Evolutionary conservation across 768 basidiomycete genomes (phyloP).

Genomic region (Kwoniella newhampshirensis): DNA sequence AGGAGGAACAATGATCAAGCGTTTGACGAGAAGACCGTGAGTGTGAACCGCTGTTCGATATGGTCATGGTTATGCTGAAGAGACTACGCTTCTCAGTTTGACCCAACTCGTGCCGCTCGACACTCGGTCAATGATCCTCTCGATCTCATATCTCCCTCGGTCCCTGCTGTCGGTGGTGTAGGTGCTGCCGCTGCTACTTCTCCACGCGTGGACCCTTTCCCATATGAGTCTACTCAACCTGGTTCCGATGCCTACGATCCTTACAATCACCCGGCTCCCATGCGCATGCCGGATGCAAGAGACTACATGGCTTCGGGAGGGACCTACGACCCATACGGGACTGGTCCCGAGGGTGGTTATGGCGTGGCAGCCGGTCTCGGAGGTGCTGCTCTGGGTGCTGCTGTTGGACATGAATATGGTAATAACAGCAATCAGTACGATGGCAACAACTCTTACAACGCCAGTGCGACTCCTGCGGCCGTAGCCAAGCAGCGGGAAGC

Average conservation of each 20-base stretch:
- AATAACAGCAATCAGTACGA: not conserved
- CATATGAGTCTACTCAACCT: slow-evolving; percentile 23
- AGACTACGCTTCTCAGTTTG: slow-evolving; percentile 34
- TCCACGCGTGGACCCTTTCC: slow-evolving; percentile 44
- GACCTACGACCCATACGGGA: slow-evolving; percentile 28
- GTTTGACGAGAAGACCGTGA: slow-evolving; percentile 49
- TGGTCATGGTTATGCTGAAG: too few species aligned
- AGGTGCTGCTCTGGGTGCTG: slow-evolving; percentile 29
- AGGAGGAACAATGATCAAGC: slow-evolving; percentile 35
- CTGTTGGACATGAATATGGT: slow-evolving; percentile 7
- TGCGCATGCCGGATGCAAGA: slow-evolving; percentile 46
- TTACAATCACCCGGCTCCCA: slow-evolving; percentile 28
- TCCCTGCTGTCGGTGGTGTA: slow-evolving; percentile 27
- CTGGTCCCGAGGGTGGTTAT: slow-evolving; percentile 36
- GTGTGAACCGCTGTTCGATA: too few species aligned
- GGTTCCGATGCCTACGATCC: slow-evolving; percentile 28
- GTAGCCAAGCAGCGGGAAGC: slow-evolving; percentile 35
- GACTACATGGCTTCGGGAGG: slow-evolving; percentile 27
- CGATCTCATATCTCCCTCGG: slow-evolving; percentile 43
- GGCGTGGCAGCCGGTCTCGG: slow-evolving; percentile 32
- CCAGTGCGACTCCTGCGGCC: slow-evolving; percentile 23
- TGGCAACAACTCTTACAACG: not conserved
- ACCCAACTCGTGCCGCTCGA: slow-evolving; percentile 36
- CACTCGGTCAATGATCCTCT: slow-evolving; percentile 45
- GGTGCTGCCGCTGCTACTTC: slow-evolving; percentile 16